A percentile compares a stretch with the other conserved stretches of the same genome.
Conservation (phyloP, 148 eudicot genomes). For the Oxyria digyna region DNA sequence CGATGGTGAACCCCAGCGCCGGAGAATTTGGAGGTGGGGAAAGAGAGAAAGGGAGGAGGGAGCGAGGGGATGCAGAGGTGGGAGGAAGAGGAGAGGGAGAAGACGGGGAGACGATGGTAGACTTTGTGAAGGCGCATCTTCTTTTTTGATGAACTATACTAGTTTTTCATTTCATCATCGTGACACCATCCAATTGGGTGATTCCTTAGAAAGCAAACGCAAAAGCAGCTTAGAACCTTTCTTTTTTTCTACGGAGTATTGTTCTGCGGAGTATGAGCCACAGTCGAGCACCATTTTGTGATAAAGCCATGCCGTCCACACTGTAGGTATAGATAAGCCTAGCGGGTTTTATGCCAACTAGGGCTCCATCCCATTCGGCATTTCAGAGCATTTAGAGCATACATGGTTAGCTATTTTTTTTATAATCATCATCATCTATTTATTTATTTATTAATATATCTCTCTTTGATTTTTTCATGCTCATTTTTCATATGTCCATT, state of each 20-base stretch:
- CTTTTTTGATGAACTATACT: not conserved
- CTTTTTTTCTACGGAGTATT: not conserved
- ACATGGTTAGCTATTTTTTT: no score
- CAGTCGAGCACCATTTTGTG: not conserved
- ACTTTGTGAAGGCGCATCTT: slow-evolving; percentile 64
- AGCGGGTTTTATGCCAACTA: no score
- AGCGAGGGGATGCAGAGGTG: slow-evolving; percentile 8
- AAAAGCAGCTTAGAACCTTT: not conserved
- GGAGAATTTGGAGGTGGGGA: slow-evolving; percentile 10
- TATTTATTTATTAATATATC: no score
- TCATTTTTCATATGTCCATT: no score
- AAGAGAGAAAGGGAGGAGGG: slow-evolving; percentile 17
- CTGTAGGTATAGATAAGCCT: no score
- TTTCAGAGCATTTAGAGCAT: no score
- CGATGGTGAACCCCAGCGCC: not conserved
- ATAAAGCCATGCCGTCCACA: no score
- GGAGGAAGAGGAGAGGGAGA: slow-evolving; percentile 18
- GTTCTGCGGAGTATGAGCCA: no score
- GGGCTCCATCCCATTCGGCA: no score
- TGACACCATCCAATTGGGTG: slow-evolving; percentile 1
- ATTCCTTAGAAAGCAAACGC: not conserved
- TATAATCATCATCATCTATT: no score
- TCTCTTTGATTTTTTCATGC: no score
- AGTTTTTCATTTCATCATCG: not conserved
- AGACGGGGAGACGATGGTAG: slow-evolving; percentile 47